Percentiles rank a stretch among this genome's conserved stretches.
These are phyloP conservation scores for Xerocomellus intermedius DNA, from an alignment of 768 basidiomycete genomes.

Conservation along the genomic window DNA sequence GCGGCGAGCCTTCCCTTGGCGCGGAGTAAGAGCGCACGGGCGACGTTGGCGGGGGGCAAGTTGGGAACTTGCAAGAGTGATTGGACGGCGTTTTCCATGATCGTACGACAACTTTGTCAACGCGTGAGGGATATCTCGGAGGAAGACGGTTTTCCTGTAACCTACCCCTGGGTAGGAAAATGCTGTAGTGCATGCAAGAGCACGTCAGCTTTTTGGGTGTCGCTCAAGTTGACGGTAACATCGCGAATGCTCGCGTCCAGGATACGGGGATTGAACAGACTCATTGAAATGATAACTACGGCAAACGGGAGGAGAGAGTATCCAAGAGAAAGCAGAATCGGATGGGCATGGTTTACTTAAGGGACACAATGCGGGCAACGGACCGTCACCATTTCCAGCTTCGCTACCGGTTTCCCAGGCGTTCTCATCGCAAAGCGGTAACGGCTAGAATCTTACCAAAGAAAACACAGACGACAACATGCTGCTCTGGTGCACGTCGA, in stretches of 20 bases:
- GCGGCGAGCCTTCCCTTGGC: conserved; percentile 64
- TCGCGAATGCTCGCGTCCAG: conserved; percentile 76
- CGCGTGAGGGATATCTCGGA: conserved; percentile 3
- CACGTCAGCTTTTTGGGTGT: conserved; percentile 68
- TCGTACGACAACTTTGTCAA: conserved; percentile 45
- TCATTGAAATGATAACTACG: conserved; percentile 37
- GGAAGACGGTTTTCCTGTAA: conserved; percentile 4
- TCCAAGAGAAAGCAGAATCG: background rate
- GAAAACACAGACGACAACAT: background rate
- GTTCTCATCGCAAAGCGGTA: background rate
- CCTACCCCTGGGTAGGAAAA: conserved; percentile 68
- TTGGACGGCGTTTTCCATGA: conserved; percentile 74
- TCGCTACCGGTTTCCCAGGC: conserved; percentile 12
- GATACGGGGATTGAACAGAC: conserved; percentile 73
- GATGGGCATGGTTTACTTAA: background rate
- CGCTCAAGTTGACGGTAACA: conserved; percentile 53
- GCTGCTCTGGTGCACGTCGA: background rate
- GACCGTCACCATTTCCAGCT: conserved; percentile 6
- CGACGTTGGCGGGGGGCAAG: conserved; percentile 48
- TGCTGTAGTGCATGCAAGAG: conserved; percentile 81
- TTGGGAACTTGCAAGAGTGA: conserved; percentile 62
- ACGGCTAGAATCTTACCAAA: background rate
- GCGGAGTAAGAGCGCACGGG: conserved; percentile 62
- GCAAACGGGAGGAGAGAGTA: background rate
- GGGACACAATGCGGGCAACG: conserved; percentile 20